Conservation (phyloP, 202 grass and related monocot genomes). For the Musa balbisiana region DNA sequence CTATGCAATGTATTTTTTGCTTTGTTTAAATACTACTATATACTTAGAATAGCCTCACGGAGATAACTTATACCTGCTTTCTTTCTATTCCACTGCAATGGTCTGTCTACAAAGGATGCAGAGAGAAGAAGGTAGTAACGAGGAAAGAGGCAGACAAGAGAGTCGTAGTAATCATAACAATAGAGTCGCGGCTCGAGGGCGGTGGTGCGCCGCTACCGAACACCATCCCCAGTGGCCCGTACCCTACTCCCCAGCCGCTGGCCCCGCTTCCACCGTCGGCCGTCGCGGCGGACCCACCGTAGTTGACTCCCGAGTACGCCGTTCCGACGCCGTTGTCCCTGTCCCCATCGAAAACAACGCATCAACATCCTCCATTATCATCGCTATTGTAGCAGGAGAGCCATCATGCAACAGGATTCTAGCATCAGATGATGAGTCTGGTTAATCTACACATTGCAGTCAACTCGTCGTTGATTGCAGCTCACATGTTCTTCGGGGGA, state of each 20-base stretch:
- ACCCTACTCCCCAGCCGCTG: slow-evolving; percentile 7
- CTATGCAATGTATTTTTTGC: no score
- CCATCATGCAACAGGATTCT: not conserved
- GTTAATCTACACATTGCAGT: no score
- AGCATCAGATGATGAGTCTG: no score
- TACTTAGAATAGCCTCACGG: no score
- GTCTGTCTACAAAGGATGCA: slow-evolving; percentile 24
- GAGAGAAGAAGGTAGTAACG: not conserved
- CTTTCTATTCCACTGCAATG: not conserved
- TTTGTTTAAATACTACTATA: no score
- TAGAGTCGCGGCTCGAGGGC: not conserved
- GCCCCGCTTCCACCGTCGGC: not conserved
- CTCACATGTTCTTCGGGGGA: no score
- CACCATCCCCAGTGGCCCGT: slow-evolving; percentile 50
- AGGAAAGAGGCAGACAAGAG: not conserved
- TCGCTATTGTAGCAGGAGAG: not conserved
- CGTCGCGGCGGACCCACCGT: slow-evolving; percentile 28
- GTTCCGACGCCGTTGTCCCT: slow-evolving; percentile 41
- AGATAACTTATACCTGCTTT: not conserved
- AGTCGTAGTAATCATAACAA: not conserved
- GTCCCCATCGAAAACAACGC: not conserved
- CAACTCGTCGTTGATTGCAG: no score
- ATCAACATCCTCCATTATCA: not conserved
- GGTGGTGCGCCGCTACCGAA: slow-evolving; percentile 27
- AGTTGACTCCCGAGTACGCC: slow-evolving; percentile 29